Conservation (phyloP, 2,329 filamentous ascomycete genomes). For the Pyricularia pennisetigena region DNA sequence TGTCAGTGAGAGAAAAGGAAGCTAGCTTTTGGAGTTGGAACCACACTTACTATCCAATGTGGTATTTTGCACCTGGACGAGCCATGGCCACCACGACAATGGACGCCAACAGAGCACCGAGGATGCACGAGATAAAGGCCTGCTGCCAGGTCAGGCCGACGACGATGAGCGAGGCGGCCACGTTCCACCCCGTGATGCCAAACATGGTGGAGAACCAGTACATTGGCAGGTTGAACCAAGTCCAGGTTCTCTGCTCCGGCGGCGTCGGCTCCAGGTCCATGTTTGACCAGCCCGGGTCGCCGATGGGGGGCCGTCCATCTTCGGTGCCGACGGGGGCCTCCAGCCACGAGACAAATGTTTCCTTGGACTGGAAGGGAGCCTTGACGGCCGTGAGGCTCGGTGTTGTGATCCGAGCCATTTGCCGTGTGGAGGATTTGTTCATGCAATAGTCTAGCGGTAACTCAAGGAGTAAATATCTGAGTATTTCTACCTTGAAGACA, state of each 20-base stretch:
- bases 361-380: conserved; percentile 15
- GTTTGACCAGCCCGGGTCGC: conserved; percentile 19
- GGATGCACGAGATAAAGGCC: conserved; percentile 25
- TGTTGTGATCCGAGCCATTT: conserved; percentile 3
- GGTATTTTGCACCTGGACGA: conserved; percentile 25
- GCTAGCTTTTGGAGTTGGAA: conserved; percentile 10
- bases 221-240: conserved; percentile 25
- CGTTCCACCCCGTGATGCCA: conserved; percentile 3
- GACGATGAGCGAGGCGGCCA: conserved; percentile 16
- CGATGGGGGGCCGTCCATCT: conserved; percentile 11
- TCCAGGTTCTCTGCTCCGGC: conserved; percentile 18
- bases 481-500: not conserved
- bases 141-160: conserved; percentile 35
- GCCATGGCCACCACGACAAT: conserved; percentile 15
- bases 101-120: conserved; percentile 10
- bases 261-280: conserved; percentile 20
- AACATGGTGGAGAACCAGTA: conserved; percentile 6
- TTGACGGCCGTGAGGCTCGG: conserved; percentile 8
- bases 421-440: not conserved
- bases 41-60: conserved; percentile 22
- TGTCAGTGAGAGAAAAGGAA: conserved; percentile 11
- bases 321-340: conserved; percentile 10
- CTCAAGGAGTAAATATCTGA: not conserved
- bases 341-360: conserved; percentile 14
- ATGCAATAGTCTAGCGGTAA: not conserved